phyloP scores from a whole-genome alignment of 2,329 filamentous ascomycete species.

The Paecilomyces fulvus region DNA sequence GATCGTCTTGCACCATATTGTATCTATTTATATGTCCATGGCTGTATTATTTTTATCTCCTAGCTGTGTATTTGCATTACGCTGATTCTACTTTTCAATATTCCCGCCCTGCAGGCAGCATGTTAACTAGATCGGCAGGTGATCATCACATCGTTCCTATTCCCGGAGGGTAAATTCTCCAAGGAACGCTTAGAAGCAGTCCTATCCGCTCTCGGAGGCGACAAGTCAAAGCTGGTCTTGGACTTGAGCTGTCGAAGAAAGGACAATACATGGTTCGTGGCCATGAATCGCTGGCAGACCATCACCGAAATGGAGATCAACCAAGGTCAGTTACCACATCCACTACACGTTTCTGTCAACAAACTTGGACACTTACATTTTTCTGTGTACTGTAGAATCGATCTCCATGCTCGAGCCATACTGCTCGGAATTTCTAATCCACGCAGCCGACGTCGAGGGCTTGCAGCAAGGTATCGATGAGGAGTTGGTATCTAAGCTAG shows the following conservation, averaged over 20 bases:
- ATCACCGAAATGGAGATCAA: slow-evolving; percentile 94
- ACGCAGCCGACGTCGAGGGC: slow-evolving; percentile 94
- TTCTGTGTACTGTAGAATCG: slow-evolving; percentile 51
- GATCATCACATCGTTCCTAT: slow-evolving; percentile 93
- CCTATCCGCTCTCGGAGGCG: slow-evolving; percentile 61
- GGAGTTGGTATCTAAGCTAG: slow-evolving; percentile 65
- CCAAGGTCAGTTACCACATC: slow-evolving; percentile 50
- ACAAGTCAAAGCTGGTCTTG: slow-evolving; percentile 78
- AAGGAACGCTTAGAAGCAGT: slow-evolving; percentile 66
- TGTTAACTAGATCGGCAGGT: slow-evolving; percentile 51
- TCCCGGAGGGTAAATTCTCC: slow-evolving; percentile 75
- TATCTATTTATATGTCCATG: neutral
- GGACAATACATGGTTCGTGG: slow-evolving; percentile 80
- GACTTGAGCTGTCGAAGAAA: slow-evolving; percentile 83
- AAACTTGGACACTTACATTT: neutral
- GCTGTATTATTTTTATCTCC: too few relatives aligned
- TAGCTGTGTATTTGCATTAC: too few relatives aligned
- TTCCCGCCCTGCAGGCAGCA: slow-evolving; percentile 6
- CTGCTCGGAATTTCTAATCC: slow-evolving; percentile 93
- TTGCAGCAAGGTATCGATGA: slow-evolving; percentile 87
- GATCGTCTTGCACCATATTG: neutral
- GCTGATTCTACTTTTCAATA: slow-evolving; percentile 6
- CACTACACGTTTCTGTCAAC: neutral
- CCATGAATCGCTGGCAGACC: slow-evolving; percentile 98
- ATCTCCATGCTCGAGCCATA: slow-evolving; percentile 77